Evolutionary conservation across 1,284 basidiomycete species (phyloP).

Genomic region (Cutaneotrichosporon mucoides): DNA sequence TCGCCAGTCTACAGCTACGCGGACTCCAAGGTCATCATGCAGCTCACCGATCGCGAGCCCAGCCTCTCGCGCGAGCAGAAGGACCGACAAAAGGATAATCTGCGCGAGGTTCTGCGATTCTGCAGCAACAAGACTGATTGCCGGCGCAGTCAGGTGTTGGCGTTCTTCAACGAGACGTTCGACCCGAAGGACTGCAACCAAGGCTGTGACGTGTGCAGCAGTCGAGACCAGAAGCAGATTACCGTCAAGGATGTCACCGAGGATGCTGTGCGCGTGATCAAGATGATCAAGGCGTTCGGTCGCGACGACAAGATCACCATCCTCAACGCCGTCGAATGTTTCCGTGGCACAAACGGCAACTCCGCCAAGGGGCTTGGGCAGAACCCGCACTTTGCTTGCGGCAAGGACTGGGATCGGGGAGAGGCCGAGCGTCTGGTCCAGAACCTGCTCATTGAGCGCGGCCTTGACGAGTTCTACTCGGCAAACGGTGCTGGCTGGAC

Average conservation of each 20-base stretch:
- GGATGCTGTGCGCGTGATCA: slow-evolving; percentile 33
- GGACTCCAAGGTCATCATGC: slow-evolving; percentile 54
- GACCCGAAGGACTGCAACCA: slow-evolving; percentile 42
- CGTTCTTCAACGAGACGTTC: slow-evolving; percentile 50
- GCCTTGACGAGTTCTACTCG: slow-evolving; percentile 34
- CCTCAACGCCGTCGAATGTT: slow-evolving; percentile 42
- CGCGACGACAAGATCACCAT: slow-evolving; percentile 35
- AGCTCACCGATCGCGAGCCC: slow-evolving; percentile 57
- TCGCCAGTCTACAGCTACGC: slow-evolving; percentile 56
- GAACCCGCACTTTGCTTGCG: slow-evolving; percentile 41
- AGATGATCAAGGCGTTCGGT: slow-evolving; percentile 33
- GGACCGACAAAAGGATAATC: slow-evolving; percentile 57
- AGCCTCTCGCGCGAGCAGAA: slow-evolving; percentile 55
- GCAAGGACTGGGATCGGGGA: slow-evolving; percentile 34
- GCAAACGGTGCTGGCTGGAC: slow-evolving; percentile 41
- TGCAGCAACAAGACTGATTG: slow-evolving; percentile 81
- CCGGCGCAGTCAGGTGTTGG: slow-evolving; percentile 76
- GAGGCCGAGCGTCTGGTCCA: slow-evolving; percentile 47
- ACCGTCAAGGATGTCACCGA: slow-evolving; percentile 40
- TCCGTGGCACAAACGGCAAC: slow-evolving; percentile 36
- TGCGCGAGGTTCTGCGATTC: slow-evolving; percentile 64
- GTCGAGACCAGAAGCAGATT: slow-evolving; percentile 29
- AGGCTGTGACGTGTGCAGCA: slow-evolving; percentile 47
- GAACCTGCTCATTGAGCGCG: slow-evolving; percentile 40
- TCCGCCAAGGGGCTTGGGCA: slow-evolving; percentile 30